phyloP scores from a whole-genome alignment of 345 rosid species.

The Geranium rotundifolium region DNA sequence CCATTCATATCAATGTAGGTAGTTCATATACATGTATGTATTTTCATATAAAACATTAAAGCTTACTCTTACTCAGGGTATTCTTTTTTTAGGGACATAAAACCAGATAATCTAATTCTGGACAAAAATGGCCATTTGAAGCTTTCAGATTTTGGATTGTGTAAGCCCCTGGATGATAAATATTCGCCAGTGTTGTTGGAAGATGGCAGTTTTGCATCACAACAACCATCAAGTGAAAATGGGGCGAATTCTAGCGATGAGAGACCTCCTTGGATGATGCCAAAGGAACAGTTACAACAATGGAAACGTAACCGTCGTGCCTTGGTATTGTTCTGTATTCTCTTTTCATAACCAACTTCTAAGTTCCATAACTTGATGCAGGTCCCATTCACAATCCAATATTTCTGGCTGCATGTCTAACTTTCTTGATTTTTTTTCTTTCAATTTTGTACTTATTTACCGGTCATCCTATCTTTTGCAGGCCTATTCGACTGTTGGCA shows the following conservation, averaged over 20 bases:
- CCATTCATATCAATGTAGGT: not conserved
- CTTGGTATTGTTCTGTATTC: slow-evolving; percentile 37
- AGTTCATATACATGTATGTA: not conserved
- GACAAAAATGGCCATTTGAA: slow-evolving; percentile 92
- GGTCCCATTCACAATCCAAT: not conserved
- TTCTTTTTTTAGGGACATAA: slow-evolving; percentile 69
- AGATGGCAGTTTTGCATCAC: slow-evolving; percentile 48
- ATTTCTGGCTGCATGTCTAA: not conserved
- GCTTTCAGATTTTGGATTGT: slow-evolving; percentile 98
- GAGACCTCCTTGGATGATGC: slow-evolving; percentile 75
- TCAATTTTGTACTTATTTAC: not conserved
- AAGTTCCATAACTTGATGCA: not conserved
- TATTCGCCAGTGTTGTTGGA: slow-evolving; percentile 74
- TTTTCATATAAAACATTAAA: not conserved
- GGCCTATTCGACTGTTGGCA: slow-evolving; percentile 98
- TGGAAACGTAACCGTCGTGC: slow-evolving; percentile 98
- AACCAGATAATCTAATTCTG: slow-evolving; percentile 91
- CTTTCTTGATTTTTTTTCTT: not conserved
- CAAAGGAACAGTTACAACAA: slow-evolving; percentile 57
- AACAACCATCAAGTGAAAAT: slow-evolving; percentile 36
- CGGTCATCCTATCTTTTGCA: slow-evolving; percentile 17
- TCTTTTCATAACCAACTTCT: slow-evolving; percentile 2
- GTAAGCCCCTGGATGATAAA: slow-evolving; percentile 90
- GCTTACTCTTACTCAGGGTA: not conserved
- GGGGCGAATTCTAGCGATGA: slow-evolving; percentile 27